Base-by-base conservation (phyloP, 305 asterid genomes). In the Plantago coronopus region DNA sequence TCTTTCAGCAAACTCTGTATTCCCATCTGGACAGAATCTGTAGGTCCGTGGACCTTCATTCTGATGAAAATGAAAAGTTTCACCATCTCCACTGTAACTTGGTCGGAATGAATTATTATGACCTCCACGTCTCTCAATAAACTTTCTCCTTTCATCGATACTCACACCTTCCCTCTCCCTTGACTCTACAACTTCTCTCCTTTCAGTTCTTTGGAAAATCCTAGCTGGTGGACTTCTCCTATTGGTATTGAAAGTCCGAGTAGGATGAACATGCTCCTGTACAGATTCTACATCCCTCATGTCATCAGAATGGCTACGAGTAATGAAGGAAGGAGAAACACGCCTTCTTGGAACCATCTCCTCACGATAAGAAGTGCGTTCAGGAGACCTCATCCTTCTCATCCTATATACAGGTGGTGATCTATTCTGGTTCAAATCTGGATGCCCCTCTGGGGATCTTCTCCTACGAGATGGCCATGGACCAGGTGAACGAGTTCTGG, bases 381-480 rank as follows among this genome's bases (percentile, higher is more conserved):
- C 90, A 11, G 91, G 86, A 62, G 97, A 86, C 59, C 95, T 82
- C 78, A 79, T 78, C 79, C 94, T 76, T 47, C 89, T 87, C 74
- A 66, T 83, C 67, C 89, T 77, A 56, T 74, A 82, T 70, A 82
- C 42, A 44, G 70, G 73, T 29, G 89, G 83, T 71, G 94, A 74
- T 67, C 89, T 79, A 54, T 73, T 83, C 66, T 85, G 95, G 60
- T 68, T 29, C 56, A 73, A 56, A 47, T 81, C 84, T 23, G 76
- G 68, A 69, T 61, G 82, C 54, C 83, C 88, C 38, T 77, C 81
- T 0, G 86, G 83, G 22, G 87, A 81, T 78, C 97, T 78, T 72
- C 94, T 79, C 57, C 87, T 75, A 44, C 93, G 83, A 72, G 90
- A 74, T 45, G 83, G 69, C 95, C 95, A 85, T 20, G 80, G 78